Base-by-base conservation (phyloP, 2,329 filamentous ascomycete genomes). In the Alternaria consortialis region DNA sequence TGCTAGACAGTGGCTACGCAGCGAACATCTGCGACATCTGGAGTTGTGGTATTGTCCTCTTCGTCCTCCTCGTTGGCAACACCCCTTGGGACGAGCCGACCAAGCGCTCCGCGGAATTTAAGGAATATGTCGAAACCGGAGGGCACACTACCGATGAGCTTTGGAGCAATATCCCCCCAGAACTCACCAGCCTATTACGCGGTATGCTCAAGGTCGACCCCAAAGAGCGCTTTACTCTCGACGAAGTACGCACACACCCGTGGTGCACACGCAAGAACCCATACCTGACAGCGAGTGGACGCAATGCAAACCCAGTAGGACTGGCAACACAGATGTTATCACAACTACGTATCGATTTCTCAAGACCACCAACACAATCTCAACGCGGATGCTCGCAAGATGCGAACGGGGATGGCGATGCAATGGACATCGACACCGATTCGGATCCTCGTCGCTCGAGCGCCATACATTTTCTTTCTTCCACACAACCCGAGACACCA, bases 11-110 rank as follows among this genome's bases (percentile, higher is more conserved):
- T 48, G 88, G 90, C 56, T 94, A 94, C 74, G 85, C 86, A 31
- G 89, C 94, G 7, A 92, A 97, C 63, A 80, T 92, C 42, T 92
- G 92, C 37, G 95, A 99, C 75, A 90, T 99, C 58, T 99, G 96
- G 96, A 97, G 94, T 15, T 97, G 94, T 71, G 95, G 95, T 34
- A 93, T 99, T 54, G 96, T 99, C n/a, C 84, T 99, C 4, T 99
- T 99, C 74, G 95, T 98, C 36, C 83, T 99, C 4, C 83, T 99
- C 4, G 93, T 97, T 1, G 95, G 95, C 9, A 99, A 99, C 76
- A 99, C 95, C 2, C 95, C 95, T 0, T 99, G 95, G 95, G 95
- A 98, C 74, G 92, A 95, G 75, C 95, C 95, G 0, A 94, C 93
- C 3, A 82, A 86, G 36, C 85, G 88, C 58, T 97, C 93, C 76